Percentiles rank a stretch among this genome's conserved stretches.
Evolutionary conservation across 2,329 filamentous ascomycete genomes (phyloP).

Genomic region (Pseudohalonectria lignicola): DNA sequence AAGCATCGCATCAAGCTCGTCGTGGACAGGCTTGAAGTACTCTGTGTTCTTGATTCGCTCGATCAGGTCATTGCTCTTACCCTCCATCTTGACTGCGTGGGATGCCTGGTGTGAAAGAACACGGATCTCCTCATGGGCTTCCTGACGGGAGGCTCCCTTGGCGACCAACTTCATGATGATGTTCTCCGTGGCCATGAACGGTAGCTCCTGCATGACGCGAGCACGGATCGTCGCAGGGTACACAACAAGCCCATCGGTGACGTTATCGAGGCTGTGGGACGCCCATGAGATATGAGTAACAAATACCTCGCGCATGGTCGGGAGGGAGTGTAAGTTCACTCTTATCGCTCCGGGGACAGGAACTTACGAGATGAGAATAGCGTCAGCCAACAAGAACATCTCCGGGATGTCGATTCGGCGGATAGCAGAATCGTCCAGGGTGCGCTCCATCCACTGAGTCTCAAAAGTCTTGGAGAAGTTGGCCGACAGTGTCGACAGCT

Average conservation of each 20-base stretch:
- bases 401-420: slow-evolving; percentile 56
- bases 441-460: slow-evolving; percentile 64
- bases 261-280: slow-evolving; percentile 42
- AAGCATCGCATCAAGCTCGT: slow-evolving; percentile 29
- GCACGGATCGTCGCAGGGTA: slow-evolving; percentile 64
- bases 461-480: slow-evolving; percentile 55
- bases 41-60: slow-evolving; percentile 60
- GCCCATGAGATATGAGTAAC: background rate
- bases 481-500: slow-evolving; percentile 18
- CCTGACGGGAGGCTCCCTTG: slow-evolving; percentile 62
- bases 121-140: slow-evolving; percentile 78
- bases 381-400: slow-evolving; percentile 56
- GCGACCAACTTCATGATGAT: slow-evolving; percentile 64
- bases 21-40: slow-evolving; percentile 67
- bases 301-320: background rate
- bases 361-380: slow-evolving; percentile 40
- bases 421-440: slow-evolving; percentile 67
- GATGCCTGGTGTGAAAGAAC: slow-evolving; percentile 71
- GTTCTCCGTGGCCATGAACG: slow-evolving; percentile 64
- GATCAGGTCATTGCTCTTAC: slow-evolving; percentile 71
- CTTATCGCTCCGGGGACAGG: background rate
- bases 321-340: background rate
- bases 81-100: slow-evolving; percentile 34
- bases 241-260: slow-evolving; percentile 57
- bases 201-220: slow-evolving; percentile 64